Evolutionary conservation across 1,284 basidiomycete species (phyloP).

Genomic region (Ustilago cynodontis): DNA sequence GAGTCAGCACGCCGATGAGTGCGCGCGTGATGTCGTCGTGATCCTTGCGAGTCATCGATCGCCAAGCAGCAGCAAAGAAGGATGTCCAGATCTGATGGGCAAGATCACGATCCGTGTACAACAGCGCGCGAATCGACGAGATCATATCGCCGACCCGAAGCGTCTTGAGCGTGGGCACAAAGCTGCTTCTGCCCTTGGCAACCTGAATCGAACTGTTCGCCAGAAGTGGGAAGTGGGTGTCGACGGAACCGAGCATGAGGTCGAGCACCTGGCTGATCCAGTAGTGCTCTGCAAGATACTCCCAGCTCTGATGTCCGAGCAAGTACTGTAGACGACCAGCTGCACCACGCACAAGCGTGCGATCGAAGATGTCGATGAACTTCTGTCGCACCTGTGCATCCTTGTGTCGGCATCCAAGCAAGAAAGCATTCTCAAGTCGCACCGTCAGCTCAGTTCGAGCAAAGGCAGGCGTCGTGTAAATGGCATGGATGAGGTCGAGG

Average conservation of each 20-base stretch:
- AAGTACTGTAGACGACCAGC: constrained; percentile 89
- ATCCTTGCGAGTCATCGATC: constrained; percentile 84
- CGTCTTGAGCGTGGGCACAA: constrained; percentile 40
- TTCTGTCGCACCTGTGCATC: constrained; percentile 83
- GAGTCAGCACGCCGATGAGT: constrained; percentile 89
- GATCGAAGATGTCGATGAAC: constrained; percentile 92
- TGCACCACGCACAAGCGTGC: constrained; percentile 85
- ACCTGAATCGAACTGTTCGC: constrained; percentile 32
- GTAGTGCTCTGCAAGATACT: constrained; percentile 89
- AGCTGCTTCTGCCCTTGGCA: constrained; percentile 48
- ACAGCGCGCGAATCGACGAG: constrained; percentile 82
- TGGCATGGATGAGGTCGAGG: constrained; percentile 90
- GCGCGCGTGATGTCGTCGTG: constrained; percentile 90
- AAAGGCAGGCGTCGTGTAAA: constrained; percentile 88
- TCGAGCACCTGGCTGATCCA: constrained; percentile 95
- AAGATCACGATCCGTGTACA: constrained; percentile 82
- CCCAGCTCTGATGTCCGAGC: constrained; percentile 95
- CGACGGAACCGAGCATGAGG: constrained; percentile 79
- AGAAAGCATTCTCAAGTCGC: constrained; percentile 90
- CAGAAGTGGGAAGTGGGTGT: constrained; percentile 55
- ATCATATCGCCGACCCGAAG: constrained; percentile 58
- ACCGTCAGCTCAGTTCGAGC: constrained; percentile 93
- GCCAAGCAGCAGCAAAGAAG: constrained; percentile 90
- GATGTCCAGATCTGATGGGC: constrained; percentile 91
- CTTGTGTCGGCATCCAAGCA: constrained; percentile 88